Evolutionary conservation across 768 basidiomycete species (phyloP).

Genomic region (Leccinum broughii): DNA sequence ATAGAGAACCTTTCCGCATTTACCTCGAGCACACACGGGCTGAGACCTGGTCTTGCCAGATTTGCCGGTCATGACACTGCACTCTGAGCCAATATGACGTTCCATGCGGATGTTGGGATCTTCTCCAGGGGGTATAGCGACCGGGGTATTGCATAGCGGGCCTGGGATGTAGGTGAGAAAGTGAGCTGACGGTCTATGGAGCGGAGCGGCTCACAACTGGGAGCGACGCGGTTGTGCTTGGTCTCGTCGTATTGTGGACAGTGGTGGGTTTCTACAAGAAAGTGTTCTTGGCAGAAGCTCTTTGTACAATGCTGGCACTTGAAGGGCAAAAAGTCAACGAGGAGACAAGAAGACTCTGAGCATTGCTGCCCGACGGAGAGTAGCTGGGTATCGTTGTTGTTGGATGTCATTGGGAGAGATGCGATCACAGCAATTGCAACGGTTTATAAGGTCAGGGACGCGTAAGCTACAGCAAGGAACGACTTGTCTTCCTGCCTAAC

Average conservation of each 20-base stretch:
- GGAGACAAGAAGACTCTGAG: constrained; percentile 59
- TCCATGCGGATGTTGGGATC: constrained; percentile 86
- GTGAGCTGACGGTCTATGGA: neutral
- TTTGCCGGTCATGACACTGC: constrained; percentile 68
- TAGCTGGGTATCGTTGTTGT: constrained; percentile 48
- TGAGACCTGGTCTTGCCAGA: constrained; percentile 45
- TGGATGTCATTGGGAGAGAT: constrained; percentile 9
- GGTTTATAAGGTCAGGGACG: constrained; percentile 28
- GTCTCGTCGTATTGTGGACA: constrained; percentile 72
- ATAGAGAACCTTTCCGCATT: constrained; percentile 74
- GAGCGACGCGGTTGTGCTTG: constrained; percentile 73
- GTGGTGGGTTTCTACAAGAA: constrained; percentile 62
- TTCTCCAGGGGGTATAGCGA: constrained; percentile 73
- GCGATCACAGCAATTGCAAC: constrained; percentile 2
- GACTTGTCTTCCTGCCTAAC: neutral
- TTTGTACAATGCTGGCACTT: constrained; percentile 78
- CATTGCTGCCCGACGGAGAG: constrained; percentile 74
- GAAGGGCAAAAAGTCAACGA: constrained; percentile 85
- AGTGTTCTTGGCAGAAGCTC: constrained; percentile 79
- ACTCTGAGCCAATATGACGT: constrained; percentile 63
- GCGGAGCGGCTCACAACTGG: constrained; percentile 55
- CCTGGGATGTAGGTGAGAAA: constrained; percentile 40
- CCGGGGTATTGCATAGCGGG: constrained; percentile 74
- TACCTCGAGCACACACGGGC: constrained; percentile 59
- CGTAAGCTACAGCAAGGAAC: constrained; percentile 17